These are phyloP conservation scores for Castanea mollissima DNA, from an alignment of 306 rosid genomes.

Conservation along the genomic window DNA sequence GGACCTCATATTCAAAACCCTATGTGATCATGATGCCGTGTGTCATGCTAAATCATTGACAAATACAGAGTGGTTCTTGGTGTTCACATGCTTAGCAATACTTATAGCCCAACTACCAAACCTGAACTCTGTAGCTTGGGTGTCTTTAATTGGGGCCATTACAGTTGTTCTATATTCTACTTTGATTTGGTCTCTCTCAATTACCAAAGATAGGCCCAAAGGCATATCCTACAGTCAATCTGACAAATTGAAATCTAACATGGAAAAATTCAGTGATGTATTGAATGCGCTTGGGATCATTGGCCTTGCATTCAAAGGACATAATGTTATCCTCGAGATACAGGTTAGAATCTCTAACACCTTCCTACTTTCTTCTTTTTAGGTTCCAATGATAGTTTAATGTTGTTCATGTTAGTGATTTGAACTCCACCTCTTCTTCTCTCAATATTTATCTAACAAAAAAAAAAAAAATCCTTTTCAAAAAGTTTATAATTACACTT, in stretches of 20 bases:
- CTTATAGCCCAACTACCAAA: conserved; percentile 58
- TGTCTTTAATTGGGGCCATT: conserved; percentile 51
- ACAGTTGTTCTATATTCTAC: conserved; percentile 35
- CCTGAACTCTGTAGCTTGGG: conserved; percentile 47
- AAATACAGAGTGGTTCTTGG: conserved; percentile 41
- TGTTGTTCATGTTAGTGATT: too few species aligned
- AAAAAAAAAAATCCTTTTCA: too few species aligned
- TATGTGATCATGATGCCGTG: too few species aligned
- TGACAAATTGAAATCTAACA: neutral
- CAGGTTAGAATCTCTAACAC: conserved; percentile 34
- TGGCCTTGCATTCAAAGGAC: conserved; percentile 59
- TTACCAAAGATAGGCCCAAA: conserved; percentile 35
- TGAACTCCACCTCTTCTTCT: too few species aligned
- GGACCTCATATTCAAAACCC: too few species aligned
- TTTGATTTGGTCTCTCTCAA: conserved; percentile 52
- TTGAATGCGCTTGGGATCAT: conserved; percentile 55
- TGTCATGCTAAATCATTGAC: too few species aligned
- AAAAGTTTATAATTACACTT: too few species aligned
- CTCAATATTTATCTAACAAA: too few species aligned
- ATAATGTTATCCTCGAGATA: conserved; percentile 71
- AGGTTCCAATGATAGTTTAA: too few species aligned
- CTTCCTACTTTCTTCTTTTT: too few species aligned
- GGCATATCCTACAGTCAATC: conserved; percentile 26
- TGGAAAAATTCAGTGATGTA: conserved; percentile 21
- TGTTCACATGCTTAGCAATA: conserved; percentile 51